Conservation (phyloP, 805 yeast genomes). For the Naumovozyma baii region DNA sequence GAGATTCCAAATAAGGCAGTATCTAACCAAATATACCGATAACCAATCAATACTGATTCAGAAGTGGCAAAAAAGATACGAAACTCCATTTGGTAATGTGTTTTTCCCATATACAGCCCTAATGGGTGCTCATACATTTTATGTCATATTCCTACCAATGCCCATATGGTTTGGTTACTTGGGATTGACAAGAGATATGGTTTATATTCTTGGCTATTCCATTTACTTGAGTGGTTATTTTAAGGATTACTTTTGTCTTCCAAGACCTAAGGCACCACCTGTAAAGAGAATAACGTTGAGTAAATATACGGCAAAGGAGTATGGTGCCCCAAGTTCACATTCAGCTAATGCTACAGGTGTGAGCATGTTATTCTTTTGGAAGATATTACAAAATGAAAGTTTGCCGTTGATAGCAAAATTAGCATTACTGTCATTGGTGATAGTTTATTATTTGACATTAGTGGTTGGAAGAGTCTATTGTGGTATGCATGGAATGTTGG, state of each 20-base stretch:
- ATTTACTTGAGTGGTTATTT: conserved; percentile 62
- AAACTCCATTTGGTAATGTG: conserved; percentile 49
- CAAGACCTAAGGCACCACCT: conserved; percentile 91
- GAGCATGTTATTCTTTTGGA: conserved; percentile 39
- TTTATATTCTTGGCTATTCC: conserved; percentile 47
- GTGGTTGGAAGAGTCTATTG: conserved; percentile 81
- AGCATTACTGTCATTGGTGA: conserved; percentile 12
- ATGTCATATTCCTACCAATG: conserved; percentile 77
- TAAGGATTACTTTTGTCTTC: conserved; percentile 83
- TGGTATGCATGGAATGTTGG: conserved; percentile 95
- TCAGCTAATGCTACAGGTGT: conserved; percentile 89
- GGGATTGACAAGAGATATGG: conserved; percentile 56
- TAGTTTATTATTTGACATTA: conserved; percentile 52
- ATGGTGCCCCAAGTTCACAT: conserved; percentile 92
- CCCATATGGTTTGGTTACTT: conserved; percentile 76
- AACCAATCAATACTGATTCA: conserved; percentile 55
- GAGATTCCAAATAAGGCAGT: conserved; percentile 45
- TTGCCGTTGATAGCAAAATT: conserved; percentile 3
- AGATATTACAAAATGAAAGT: conserved; percentile 9
- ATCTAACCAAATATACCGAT: conserved; percentile 48
- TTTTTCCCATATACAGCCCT: conserved; percentile 86
- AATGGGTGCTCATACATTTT: conserved; percentile 88
- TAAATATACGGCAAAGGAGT: conserved; percentile 81
- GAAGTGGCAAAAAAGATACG: conserved; percentile 41
- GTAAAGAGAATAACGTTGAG: conserved; percentile 80